Evolutionary conservation across 1,284 basidiomycete genomes (phyloP), one percentile per base, ranked within the genome.

Genomic region (Marasmius oreades): DNA sequence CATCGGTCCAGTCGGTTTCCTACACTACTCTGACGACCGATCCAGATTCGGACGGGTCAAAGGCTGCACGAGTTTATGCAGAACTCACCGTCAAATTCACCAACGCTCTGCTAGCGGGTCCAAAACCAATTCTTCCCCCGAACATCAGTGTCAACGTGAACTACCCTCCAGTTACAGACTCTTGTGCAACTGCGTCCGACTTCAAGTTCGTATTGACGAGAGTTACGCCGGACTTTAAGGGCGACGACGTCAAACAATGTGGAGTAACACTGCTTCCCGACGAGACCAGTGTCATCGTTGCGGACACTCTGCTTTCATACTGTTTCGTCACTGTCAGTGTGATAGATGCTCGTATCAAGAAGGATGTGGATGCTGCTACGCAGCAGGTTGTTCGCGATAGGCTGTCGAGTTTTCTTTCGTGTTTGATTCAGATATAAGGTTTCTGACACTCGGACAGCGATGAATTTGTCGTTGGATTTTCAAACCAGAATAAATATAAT

Each of bases 131-230:
- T 55, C 71, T 81, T 12, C 78, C 79, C 2, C 34, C 64, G 0
- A 70, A 70, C 26, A 69, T 74, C 46, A 71, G 69, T 50, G 56
- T 82, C 53, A 81, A 81, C 64, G 78, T 82, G 59, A 82, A 84
- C 68, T 81, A 75, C 66, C 74, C 77, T 0, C 61, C 72, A 24
- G 73, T 70, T 1, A 67, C 71, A 39, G 67, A 63, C 24, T 31
- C 28, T 5, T 81, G 79, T 62, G 42, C 71, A 12, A 63, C 63
- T 16, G 65, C 70, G 5, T 61, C 64, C 5, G 70, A 69, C 59
- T 78, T 71, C 67, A 66, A 70, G 53, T 82, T 75, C 62, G 70
- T 82, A 2, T 66, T 81, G 45, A 77, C 80, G 43, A 68, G 79
- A n/a, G 66, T 79, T 26, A 42, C 65, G 16, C 55, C 65, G 8